These are phyloP conservation scores for Nakazawaea sp. DNA, from an alignment of 805 yeast species.

Conservation along the genomic window DNA sequence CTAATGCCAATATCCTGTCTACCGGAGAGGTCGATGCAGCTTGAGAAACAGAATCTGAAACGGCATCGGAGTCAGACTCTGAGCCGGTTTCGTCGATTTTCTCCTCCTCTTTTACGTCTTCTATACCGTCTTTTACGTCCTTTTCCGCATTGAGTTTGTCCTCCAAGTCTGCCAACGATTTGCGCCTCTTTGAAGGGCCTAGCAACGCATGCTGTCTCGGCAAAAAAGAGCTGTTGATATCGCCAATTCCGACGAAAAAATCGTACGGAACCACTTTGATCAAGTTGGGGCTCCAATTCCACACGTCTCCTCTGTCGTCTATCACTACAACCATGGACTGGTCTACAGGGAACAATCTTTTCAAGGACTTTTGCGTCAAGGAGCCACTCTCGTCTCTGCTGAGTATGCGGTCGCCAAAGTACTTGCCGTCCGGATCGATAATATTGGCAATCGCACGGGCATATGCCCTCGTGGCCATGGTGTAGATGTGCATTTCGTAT, in stretches of 20 bases:
- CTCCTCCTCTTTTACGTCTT: slow-evolving; percentile 11
- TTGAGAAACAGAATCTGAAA: neutral
- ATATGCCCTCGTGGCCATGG: slow-evolving; percentile 96
- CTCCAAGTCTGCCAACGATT: slow-evolving; percentile 50
- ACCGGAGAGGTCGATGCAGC: slow-evolving; percentile 33
- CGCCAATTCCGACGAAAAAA: slow-evolving; percentile 96
- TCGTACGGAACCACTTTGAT: slow-evolving; percentile 93
- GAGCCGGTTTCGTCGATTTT: slow-evolving; percentile 18
- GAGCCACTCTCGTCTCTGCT: slow-evolving; percentile 95
- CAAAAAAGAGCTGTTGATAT: slow-evolving; percentile 85
- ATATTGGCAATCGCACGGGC: slow-evolving; percentile 85
- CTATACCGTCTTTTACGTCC: slow-evolving; percentile 9
- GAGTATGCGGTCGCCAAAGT: slow-evolving; percentile 86
- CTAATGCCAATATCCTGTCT: slow-evolving; percentile 39
- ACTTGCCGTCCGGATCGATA: slow-evolving; percentile 82
- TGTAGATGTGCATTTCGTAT: slow-evolving; percentile 90
- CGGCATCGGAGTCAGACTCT: slow-evolving; percentile 4
- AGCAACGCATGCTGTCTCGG: slow-evolving; percentile 63
- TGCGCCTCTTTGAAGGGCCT: slow-evolving; percentile 60
- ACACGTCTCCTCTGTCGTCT: slow-evolving; percentile 97
- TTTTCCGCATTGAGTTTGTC: slow-evolving; percentile 27
- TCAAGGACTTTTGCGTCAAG: slow-evolving; percentile 79
- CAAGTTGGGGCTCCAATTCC: slow-evolving; percentile 94
- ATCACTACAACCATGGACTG: slow-evolving; percentile 95
- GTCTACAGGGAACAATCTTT: slow-evolving; percentile 88